phyloP scores from a whole-genome alignment of 176 grass and related monocot genomes.

The Alopecurus myosuroides region DNA sequence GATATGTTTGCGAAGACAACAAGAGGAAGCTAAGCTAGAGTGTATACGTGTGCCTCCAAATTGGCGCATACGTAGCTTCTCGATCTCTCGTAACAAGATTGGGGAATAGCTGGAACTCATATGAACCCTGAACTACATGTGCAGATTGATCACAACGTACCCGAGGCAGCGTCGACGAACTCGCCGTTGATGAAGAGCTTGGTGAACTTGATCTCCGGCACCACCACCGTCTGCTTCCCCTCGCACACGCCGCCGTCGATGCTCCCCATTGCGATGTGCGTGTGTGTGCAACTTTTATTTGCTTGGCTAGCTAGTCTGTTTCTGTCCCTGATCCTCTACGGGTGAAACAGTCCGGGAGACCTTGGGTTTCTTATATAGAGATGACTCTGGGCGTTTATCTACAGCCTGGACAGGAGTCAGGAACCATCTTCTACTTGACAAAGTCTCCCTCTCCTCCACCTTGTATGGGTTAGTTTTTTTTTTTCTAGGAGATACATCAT shows the following conservation, averaged over 20 bases:
- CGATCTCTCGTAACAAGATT: neutral
- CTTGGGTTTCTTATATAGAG: neutral
- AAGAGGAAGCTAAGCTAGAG: neutral
- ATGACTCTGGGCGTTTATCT: neutral
- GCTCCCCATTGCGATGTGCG: neutral
- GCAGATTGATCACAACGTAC: conserved; percentile 15
- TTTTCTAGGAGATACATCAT: neutral
- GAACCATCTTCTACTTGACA: neutral
- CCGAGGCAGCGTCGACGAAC: conserved; percentile 74
- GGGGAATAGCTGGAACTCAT: neutral
- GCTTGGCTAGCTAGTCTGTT: neutral
- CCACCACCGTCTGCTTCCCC: conserved; percentile 15
- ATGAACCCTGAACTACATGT: neutral
- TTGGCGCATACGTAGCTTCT: neutral
- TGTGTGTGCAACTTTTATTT: neutral
- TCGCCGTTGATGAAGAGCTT: conserved; percentile 92
- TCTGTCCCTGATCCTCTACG: neutral
- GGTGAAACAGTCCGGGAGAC: neutral
- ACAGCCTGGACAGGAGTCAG: neutral
- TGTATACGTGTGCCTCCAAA: neutral
- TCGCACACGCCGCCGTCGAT: neutral
- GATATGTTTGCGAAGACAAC: neutral
- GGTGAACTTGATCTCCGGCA: conserved; percentile 88
- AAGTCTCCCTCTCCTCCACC: neutral
- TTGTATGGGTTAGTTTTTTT: neutral